Conservation (phyloP, 306 rosid genomes). For the Quercus dentata region DNA sequence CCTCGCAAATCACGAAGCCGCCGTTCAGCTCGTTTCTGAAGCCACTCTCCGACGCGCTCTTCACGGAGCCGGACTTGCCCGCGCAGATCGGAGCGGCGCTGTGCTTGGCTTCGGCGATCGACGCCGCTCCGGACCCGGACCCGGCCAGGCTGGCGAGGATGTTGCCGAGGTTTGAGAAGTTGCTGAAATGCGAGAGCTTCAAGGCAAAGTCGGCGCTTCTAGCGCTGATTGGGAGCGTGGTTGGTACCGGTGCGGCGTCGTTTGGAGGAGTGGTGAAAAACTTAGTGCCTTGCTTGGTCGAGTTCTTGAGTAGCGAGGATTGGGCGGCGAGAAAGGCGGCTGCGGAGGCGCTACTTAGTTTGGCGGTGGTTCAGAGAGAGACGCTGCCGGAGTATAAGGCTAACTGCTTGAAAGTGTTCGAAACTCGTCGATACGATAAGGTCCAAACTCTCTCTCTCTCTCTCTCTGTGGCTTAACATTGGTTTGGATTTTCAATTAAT, state of each 20-base stretch:
- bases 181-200: conserved; percentile 64
- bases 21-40: conserved; percentile 65
- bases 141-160: conserved; percentile 66
- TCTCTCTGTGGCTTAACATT: background rate
- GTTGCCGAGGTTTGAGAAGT: conserved; percentile 73
- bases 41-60: conserved; percentile 77
- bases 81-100: conserved; percentile 88
- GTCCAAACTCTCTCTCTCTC: conserved; percentile 21
- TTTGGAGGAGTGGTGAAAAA: conserved; percentile 45
- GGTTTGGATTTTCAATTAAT: background rate
- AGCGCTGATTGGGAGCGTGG: conserved; percentile 64
- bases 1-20: conserved; percentile 62
- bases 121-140: conserved; percentile 71
- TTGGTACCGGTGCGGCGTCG: conserved; percentile 61
- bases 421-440: conserved; percentile 80
- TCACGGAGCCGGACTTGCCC: conserved; percentile 85
- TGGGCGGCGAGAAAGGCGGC: conserved; percentile 93
- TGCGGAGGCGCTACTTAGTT: conserved; percentile 67
- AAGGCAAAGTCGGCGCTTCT: conserved; percentile 83
- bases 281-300: conserved; percentile 68
- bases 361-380: conserved; percentile 66
- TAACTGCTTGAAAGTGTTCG: conserved; percentile 55
- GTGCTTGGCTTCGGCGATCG: conserved; percentile 77
- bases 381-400: conserved; percentile 68
- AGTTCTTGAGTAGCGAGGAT: conserved; percentile 55